phyloP scores from a whole-genome alignment of 352 stramenopile species.

The Phytopythium cucurbitacearum region DNA sequence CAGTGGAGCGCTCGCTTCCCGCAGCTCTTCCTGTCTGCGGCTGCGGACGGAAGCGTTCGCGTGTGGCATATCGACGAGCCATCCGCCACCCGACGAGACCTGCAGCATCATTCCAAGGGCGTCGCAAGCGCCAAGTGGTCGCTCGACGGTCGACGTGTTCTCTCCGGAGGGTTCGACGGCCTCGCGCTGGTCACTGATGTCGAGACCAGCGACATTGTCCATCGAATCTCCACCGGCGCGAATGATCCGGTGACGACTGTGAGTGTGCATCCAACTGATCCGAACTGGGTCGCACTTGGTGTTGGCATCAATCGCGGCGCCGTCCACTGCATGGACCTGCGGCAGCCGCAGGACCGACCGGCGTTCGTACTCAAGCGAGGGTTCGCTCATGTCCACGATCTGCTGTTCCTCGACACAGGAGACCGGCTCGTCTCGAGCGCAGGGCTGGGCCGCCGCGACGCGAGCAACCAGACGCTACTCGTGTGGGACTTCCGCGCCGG shows the following conservation, averaged over 20 bases:
- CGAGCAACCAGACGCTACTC: slow-evolving; percentile 58
- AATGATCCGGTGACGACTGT: slow-evolving; percentile 29
- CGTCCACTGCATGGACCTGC: slow-evolving; percentile 38
- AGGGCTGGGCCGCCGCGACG: slow-evolving; percentile 25
- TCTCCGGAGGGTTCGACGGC: slow-evolving; percentile 46
- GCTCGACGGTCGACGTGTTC: slow-evolving; percentile 29
- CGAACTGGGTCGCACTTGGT: slow-evolving; percentile 17
- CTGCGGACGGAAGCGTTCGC: slow-evolving; percentile 48
- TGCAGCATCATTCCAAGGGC: slow-evolving; percentile 27
- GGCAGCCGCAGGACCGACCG: slow-evolving; percentile 1
- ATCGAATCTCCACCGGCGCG: slow-evolving; percentile 5
- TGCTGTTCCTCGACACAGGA: slow-evolving; percentile 39
- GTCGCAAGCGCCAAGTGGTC: slow-evolving; percentile 59
- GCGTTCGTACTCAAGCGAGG: slow-evolving; percentile 12
- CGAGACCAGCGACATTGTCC: slow-evolving; percentile 20
- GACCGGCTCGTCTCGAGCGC: slow-evolving; percentile 50
- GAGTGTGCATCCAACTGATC: slow-evolving; percentile 22
- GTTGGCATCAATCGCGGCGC: slow-evolving; percentile 22
- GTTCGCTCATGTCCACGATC: slow-evolving; percentile 48
- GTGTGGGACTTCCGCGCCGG: slow-evolving; percentile 55
- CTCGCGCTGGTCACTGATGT: slow-evolving; percentile 20
- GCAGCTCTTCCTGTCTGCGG: slow-evolving; percentile 47
- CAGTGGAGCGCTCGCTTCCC: slow-evolving; percentile 37
- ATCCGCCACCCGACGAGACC: slow-evolving; percentile 6
- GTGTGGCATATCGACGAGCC: slow-evolving; percentile 29